phyloP scores from a whole-genome alignment of 345 rosid species.

The Populus davidiana region DNA sequence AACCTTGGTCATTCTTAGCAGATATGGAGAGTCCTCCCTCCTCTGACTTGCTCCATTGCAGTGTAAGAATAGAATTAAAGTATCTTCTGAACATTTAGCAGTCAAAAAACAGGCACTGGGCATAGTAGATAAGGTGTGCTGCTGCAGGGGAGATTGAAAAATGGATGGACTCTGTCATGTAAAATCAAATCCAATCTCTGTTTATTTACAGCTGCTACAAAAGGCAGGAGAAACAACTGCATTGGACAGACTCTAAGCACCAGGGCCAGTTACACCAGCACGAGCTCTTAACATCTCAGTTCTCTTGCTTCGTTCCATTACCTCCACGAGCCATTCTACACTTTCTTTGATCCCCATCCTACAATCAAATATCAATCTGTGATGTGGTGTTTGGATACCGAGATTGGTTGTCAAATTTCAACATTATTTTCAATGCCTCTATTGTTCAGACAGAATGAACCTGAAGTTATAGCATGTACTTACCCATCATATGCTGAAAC shows the following conservation, averaged over 20 bases:
- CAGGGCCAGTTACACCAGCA: slow-evolving; percentile 44
- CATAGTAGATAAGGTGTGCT: not conserved
- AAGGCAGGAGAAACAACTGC: slow-evolving; percentile 18
- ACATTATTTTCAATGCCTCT: too few relatives aligned
- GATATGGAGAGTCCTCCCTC: not conserved
- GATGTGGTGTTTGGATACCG: not conserved
- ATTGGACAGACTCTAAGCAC: slow-evolving; percentile 25
- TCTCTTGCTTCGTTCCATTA: slow-evolving; percentile 98
- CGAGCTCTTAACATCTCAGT: slow-evolving; percentile 79
- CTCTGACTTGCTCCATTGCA: not conserved
- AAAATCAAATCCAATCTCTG: slow-evolving; percentile 30
- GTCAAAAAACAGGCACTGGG: not conserved
- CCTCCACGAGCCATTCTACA: slow-evolving; percentile 84
- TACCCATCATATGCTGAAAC: slow-evolving; percentile 92
- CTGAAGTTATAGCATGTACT: slow-evolving; percentile 13
- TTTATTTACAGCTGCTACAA: slow-evolving; percentile 54
- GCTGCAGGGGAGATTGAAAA: not conserved
- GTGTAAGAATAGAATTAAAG: not conserved
- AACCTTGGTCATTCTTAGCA: not conserved
- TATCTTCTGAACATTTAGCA: not conserved
- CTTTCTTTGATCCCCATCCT: slow-evolving; percentile 87
- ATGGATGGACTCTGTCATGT: slow-evolving; percentile 4
- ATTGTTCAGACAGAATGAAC: not conserved
- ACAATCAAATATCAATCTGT: slow-evolving; percentile 24
- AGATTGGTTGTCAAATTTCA: not conserved